Evolutionary conservation across 345 rosid species (phyloP).

Genomic region (Rhizophora mangle): DNA sequence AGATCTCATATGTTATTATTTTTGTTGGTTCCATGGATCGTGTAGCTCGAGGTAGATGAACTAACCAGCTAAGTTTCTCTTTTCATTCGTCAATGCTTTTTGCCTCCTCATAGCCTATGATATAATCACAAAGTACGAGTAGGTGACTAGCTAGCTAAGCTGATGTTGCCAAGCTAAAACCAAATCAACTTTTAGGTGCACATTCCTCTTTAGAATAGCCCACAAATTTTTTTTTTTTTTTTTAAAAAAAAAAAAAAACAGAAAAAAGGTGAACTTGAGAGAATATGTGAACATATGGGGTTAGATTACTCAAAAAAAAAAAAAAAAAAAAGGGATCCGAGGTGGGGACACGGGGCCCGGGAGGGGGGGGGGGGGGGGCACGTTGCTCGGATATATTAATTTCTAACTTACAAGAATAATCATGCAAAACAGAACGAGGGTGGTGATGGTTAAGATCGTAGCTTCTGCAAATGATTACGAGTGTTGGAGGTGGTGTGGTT

Average conservation of each 20-base stretch:
- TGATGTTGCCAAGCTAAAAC: neutral
- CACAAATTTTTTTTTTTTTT: too few species aligned
- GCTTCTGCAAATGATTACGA: neutral
- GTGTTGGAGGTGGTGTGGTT: neutral
- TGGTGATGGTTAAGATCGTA: neutral
- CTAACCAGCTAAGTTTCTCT: neutral
- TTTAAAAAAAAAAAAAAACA: too few species aligned
- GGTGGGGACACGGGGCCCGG: too few species aligned
- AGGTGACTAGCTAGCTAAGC: neutral
- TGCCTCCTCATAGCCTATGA: too few species aligned
- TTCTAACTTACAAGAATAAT: neutral
- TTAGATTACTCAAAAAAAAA: too few species aligned
- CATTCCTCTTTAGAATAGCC: too few species aligned
- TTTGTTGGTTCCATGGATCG: neutral
- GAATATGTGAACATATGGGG: too few species aligned
- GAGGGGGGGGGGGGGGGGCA: neutral
- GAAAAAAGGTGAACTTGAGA: too few species aligned
- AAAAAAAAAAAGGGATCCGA: too few species aligned
- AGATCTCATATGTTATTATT: too few species aligned
- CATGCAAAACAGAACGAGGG: neutral
- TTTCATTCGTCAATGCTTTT: too few species aligned
- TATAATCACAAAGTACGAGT: too few species aligned
- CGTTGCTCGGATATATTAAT: neutral
- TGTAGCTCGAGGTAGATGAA: neutral
- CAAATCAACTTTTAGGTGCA: slow-evolving; percentile 8